Evolutionary conservation across 768 basidiomycete species (phyloP).

Genomic region (Trametes meyenii): DNA sequence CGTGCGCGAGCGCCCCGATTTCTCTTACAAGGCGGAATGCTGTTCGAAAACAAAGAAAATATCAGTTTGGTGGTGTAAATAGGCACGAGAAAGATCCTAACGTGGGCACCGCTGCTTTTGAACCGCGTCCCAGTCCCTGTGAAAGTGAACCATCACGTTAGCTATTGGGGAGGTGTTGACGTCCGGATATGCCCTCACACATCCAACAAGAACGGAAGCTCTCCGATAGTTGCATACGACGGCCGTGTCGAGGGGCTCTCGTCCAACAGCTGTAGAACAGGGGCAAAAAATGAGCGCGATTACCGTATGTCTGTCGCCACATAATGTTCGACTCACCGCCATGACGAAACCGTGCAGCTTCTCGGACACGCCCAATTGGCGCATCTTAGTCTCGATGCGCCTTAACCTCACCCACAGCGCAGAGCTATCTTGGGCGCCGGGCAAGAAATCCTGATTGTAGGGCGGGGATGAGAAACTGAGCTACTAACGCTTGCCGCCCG

Average conservation of each 20-base stretch:
- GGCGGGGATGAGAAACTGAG: too few relatives aligned
- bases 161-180: not conserved
- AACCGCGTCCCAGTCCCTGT: conserved; percentile 15
- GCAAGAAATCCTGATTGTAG: not conserved
- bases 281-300: not conserved
- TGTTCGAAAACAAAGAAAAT: not conserved
- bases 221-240: not conserved
- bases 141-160: not conserved
- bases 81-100: not conserved
- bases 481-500: not conserved
- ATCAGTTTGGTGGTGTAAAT: not conserved
- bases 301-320: not conserved
- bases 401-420: not conserved
- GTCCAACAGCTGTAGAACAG: not conserved
- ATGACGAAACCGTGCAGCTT: conserved; percentile 4
- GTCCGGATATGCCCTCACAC: not conserved
- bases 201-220: not conserved
- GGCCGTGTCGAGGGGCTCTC: not conserved
- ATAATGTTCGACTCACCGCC: conserved; percentile 1
- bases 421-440: not conserved
- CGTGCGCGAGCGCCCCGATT: conserved; percentile 3
- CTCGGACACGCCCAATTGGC: not conserved
- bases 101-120: not conserved
- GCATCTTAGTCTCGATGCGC: not conserved
- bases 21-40: conserved; percentile 7